These are phyloP conservation scores for Termitomyces bulborhizus DNA, from an alignment of 768 basidiomycete species.

Conservation along the genomic window DNA sequence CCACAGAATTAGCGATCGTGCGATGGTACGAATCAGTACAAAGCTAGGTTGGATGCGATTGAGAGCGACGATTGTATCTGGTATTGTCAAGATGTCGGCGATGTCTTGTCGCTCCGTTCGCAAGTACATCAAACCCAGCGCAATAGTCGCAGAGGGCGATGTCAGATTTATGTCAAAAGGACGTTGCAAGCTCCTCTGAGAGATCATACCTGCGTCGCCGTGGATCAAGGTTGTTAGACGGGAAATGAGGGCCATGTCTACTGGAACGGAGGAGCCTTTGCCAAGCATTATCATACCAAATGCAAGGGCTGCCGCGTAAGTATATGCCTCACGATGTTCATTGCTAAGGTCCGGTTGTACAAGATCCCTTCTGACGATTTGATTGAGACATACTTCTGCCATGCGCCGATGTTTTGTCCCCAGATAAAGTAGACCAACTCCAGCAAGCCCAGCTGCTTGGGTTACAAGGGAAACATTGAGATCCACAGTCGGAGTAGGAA, in stretches of 20 bases:
- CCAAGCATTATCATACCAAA: slow-evolving; percentile 98
- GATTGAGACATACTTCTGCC: slow-evolving; percentile 86
- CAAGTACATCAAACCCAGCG: slow-evolving; percentile 90
- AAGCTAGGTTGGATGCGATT: slow-evolving; percentile 88
- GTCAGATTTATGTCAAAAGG: slow-evolving; percentile 86
- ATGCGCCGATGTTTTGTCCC: slow-evolving; percentile 85
- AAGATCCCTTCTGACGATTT: slow-evolving; percentile 75
- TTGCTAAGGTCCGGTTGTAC: slow-evolving; percentile 79
- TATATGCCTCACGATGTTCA: slow-evolving; percentile 90
- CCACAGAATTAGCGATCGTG: slow-evolving; percentile 84
- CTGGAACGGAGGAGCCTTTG: slow-evolving; percentile 70
- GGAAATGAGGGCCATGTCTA: slow-evolving; percentile 64
- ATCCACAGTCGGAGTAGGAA: slow-evolving; percentile 82
- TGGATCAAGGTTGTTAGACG: slow-evolving; percentile 72
- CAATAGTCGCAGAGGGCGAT: slow-evolving; percentile 86
- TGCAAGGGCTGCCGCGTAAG: slow-evolving; percentile 79
- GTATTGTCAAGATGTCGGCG: slow-evolving; percentile 79
- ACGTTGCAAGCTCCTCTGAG: slow-evolving; percentile 28
- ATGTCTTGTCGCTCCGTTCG: slow-evolving; percentile 80
- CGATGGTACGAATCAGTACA: slow-evolving; percentile 74
- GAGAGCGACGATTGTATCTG: slow-evolving; percentile 71
- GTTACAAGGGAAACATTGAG: slow-evolving; percentile 88
- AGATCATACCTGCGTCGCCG: slow-evolving; percentile 49
- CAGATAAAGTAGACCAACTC: slow-evolving; percentile 85
- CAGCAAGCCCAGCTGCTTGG: slow-evolving; percentile 83